These are phyloP conservation scores for Micractinium sp. DNA, from an alignment of 139 green algal genomes.

Conservation along the genomic window DNA sequence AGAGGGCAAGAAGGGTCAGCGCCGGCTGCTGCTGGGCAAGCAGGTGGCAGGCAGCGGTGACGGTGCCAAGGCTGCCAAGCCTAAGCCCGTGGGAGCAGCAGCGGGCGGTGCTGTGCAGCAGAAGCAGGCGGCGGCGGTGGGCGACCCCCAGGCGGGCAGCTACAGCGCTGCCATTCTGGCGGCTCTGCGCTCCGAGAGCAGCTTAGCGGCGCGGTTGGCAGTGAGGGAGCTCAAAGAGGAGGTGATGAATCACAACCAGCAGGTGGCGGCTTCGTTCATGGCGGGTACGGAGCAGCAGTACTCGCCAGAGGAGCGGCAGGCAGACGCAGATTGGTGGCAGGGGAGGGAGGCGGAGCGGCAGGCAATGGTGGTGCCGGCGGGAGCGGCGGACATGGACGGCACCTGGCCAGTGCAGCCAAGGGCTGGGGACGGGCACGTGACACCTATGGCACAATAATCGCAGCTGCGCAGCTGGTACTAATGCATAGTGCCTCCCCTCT, in stretches of 20 bases:
- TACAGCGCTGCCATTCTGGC: conserved; percentile 19
- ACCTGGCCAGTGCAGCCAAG: neutral
- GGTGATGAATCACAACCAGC: conserved; percentile 22
- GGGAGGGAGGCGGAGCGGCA: neutral
- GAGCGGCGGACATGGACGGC: neutral
- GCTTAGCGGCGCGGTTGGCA: neutral
- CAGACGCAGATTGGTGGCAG: neutral
- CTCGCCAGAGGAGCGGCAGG: neutral
- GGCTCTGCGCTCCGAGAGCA: conserved; percentile 14
- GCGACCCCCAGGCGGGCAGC: neutral
- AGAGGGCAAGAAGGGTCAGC: neutral
- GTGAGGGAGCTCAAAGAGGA: neutral
- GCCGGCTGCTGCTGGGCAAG: neutral
- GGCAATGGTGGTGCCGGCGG: neutral
- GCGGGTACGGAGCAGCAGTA: neutral
- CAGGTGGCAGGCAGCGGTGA: neutral
- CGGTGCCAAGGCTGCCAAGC: neutral
- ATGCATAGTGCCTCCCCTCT: too few species aligned
- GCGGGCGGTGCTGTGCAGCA: neutral
- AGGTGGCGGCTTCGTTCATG: conserved; percentile 23
- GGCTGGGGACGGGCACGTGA: too few species aligned
- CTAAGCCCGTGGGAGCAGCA: neutral
- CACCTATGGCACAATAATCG: too few species aligned
- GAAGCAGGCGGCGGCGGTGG: neutral
- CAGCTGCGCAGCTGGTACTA: too few species aligned